Percentiles rank a stretch among this genome's conserved stretches.
Conservation (phyloP, 2,329 filamentous ascomycete species). For the Bipolaris sorokiniana region DNA sequence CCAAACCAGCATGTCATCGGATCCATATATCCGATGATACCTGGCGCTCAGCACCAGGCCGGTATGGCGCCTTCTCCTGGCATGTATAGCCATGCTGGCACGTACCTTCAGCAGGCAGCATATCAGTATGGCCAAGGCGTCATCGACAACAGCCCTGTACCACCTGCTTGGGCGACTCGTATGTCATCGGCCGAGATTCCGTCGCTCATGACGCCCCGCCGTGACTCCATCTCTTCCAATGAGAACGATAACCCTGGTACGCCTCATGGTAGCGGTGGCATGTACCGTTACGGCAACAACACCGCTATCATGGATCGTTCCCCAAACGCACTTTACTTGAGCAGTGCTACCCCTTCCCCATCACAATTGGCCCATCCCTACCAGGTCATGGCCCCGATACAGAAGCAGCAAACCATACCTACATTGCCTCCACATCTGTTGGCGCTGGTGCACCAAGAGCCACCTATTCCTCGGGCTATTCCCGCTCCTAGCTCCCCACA, state of each 20-base stretch:
- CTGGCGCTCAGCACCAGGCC: constrained; percentile 39
- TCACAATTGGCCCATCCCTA: constrained; percentile 55
- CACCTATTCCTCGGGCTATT: constrained; percentile 83
- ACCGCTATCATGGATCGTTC: constrained; percentile 58
- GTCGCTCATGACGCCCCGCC: constrained; percentile 58
- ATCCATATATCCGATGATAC: constrained; percentile 46
- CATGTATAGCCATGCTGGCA: constrained; percentile 55
- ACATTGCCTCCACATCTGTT: constrained; percentile 55
- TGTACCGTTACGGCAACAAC: constrained; percentile 53
- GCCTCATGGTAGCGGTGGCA: constrained; percentile 52
- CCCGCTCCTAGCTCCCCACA: constrained; percentile 85
- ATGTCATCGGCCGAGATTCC: constrained; percentile 57
- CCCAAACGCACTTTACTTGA: constrained; percentile 56
- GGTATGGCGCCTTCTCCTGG: constrained; percentile 44
- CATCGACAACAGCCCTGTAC: constrained; percentile 55
- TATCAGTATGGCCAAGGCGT: constrained; percentile 54
- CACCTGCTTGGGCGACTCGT: constrained; percentile 53
- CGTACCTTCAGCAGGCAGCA: constrained; percentile 52
- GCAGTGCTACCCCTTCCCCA: constrained; percentile 58
- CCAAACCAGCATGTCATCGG: constrained; percentile 45
- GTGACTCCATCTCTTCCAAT: constrained; percentile 59
- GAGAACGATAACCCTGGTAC: constrained; percentile 60
- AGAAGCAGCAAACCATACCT: constrained; percentile 46
- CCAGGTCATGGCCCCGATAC: constrained; percentile 49
- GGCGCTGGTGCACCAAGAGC: constrained; percentile 67